phyloP scores from a whole-genome alignment of 2,329 filamentous ascomycete genomes.

The Alternaria arbusti region DNA sequence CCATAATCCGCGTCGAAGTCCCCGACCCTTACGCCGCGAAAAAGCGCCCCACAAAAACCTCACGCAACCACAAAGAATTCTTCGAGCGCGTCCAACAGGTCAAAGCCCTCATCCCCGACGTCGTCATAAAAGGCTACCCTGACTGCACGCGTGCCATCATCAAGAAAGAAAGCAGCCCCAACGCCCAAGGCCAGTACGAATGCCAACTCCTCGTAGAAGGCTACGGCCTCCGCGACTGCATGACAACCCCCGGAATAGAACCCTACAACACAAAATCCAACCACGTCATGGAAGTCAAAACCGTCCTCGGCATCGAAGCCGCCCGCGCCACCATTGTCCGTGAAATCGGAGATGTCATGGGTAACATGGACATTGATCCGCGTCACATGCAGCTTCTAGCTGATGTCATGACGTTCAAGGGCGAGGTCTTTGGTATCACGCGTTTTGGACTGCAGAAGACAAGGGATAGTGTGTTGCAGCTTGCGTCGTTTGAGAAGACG shows the following conservation, averaged over 20 bases:
- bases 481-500: slow-evolving; percentile 97
- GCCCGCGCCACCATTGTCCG: slow-evolving; percentile 85
- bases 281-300: slow-evolving; percentile 85
- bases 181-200: slow-evolving; percentile 67
- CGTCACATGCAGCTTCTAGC: slow-evolving; percentile 97
- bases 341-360: slow-evolving; percentile 91
- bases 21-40: slow-evolving; percentile 52
- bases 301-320: slow-evolving; percentile 93
- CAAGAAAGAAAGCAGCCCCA: slow-evolving; percentile 74
- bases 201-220: slow-evolving; percentile 80
- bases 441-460: slow-evolving; percentile 96
- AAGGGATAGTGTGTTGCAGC: slow-evolving; percentile 89
- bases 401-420: slow-evolving; percentile 99
- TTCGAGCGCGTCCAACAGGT: slow-evolving; percentile 83
- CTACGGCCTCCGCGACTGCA: slow-evolving; percentile 86
- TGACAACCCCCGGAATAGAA: slow-evolving; percentile 91
- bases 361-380: slow-evolving; percentile 92
- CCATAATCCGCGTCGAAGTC: slow-evolving; percentile 75
- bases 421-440: slow-evolving; percentile 94
- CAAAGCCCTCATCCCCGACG: slow-evolving; percentile 78
- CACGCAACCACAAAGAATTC: slow-evolving; percentile 63
- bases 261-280: slow-evolving; percentile 79
- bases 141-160: slow-evolving; percentile 88
- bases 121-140: slow-evolving; percentile 90
- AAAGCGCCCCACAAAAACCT: slow-evolving; percentile 37